Base-by-base conservation (phyloP, 176 grass and related monocot species). In the Thinopyrum elongatum region DNA sequence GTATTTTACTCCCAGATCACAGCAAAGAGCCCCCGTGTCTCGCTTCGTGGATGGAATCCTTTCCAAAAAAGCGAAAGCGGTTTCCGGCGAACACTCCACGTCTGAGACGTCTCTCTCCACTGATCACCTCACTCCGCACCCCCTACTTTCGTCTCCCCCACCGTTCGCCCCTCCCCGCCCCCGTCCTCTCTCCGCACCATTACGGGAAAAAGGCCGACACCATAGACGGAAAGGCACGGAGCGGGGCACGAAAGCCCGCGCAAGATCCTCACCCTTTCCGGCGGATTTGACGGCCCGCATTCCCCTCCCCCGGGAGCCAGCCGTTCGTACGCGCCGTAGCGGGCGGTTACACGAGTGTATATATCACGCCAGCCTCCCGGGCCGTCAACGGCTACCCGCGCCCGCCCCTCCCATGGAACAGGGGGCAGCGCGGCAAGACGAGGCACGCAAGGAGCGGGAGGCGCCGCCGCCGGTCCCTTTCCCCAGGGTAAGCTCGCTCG, bases 351-450 rank as follows among this genome's bases (percentile, higher is more conserved):
- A 41, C 59, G 12, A 61, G 34, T 79, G 16, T 79, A 8, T 22
- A 87, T 90, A 90, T 84, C 76, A 69, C 36, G 8, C 68, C 75
- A 23, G 22, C 29, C 79, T 60, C 74, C 38, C 51, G 19, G 58
- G 44, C n/a, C 63, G 82, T 64, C 49, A 77, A 81, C 77, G 85
- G 70, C 61, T 70, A 84, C 76, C 62, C 34, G 68, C 76, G 65
- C 35, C 69, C 85, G 49, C 69, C 82, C 77, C 55, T 58, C 55
- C 21, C 89, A 91, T 88, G 89, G 89, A 91, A 91, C 85, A 85
- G 77, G 82, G 82, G 86, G 82, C 61, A 64, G 70, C 59, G 80
- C 80, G 77, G 85, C 67, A 65, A 69, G 80, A 87, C 69, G 74
- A 53, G 84, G 85, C 35, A 39, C 55, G 74, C 29, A 31, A 25